These are phyloP conservation scores for Triticum turgidum DNA, from an alignment of 176 grass and related monocot species.

Conservation along the genomic window DNA sequence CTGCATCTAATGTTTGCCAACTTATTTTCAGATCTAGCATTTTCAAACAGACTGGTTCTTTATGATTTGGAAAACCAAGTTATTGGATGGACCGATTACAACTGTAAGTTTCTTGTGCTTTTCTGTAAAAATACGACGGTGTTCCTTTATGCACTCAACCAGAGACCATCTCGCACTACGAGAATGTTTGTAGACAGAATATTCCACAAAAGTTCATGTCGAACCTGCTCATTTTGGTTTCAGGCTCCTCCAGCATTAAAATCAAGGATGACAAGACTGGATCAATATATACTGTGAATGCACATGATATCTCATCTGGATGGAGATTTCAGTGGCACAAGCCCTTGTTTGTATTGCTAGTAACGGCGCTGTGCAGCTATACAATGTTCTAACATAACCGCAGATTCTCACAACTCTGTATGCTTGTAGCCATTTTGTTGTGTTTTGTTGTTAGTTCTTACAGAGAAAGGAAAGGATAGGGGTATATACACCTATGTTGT, in stretches of 20 bases:
- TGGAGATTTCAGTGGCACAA: slow-evolving; percentile 52
- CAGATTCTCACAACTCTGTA: not conserved
- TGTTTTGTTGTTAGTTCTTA: slow-evolving; percentile 22
- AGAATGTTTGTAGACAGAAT: not conserved
- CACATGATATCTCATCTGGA: slow-evolving; percentile 57
- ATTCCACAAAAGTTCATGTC: not conserved
- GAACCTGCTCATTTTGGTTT: slow-evolving; percentile 3
- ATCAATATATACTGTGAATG: slow-evolving; percentile 47
- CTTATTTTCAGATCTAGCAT: slow-evolving; percentile 70
- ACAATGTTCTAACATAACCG: slow-evolving; percentile 17
- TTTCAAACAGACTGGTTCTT: slow-evolving; percentile 89
- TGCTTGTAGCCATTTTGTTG: slow-evolving; percentile 18
- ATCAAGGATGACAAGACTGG: slow-evolving; percentile 69
- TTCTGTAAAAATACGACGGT: not conserved
- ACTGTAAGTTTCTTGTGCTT: slow-evolving; percentile 67
- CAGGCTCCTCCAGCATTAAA: slow-evolving; percentile 96
- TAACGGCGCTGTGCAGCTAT: slow-evolving; percentile 40
- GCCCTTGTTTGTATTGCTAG: slow-evolving; percentile 37
- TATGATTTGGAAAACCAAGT: slow-evolving; percentile 96
- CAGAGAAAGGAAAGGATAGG: not conserved
- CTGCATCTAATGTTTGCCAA: slow-evolving; percentile 21
- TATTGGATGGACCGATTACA: slow-evolving; percentile 88
- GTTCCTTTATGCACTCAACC: not conserved
- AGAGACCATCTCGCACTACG: not conserved
- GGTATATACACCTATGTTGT: not conserved